Conservation (phyloP, 1,284 basidiomycete species). For the Fomitopsis betulina region DNA sequence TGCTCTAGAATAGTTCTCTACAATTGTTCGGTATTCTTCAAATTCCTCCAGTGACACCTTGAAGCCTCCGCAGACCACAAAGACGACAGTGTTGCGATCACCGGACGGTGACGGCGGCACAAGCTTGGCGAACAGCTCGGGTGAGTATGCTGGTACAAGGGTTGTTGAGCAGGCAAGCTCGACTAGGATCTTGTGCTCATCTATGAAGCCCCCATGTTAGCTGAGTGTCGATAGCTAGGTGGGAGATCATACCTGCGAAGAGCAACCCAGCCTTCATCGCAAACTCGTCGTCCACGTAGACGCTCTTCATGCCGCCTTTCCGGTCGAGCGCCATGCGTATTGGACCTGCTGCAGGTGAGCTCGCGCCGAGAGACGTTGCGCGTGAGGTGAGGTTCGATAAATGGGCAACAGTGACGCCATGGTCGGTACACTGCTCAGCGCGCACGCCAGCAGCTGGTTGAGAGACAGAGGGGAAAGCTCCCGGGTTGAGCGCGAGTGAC, state of each 20-base stretch:
- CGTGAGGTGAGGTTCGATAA: constrained; percentile 53
- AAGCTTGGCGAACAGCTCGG: constrained; percentile 46
- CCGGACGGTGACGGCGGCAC: constrained; percentile 31
- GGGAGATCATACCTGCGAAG: constrained; percentile 48
- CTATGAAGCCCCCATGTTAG: constrained; percentile 29
- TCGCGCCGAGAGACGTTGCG: constrained; percentile 69
- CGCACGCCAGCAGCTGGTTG: constrained; percentile 25
- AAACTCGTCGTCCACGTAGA: constrained; percentile 62
- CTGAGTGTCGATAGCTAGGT: too few relatives aligned
- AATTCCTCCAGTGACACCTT: constrained; percentile 57
- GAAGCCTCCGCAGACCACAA: constrained; percentile 70
- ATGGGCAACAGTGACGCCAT: constrained; percentile 49
- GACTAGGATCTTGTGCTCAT: constrained; percentile 69
- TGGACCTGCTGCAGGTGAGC: constrained; percentile 52
- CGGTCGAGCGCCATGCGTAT: constrained; percentile 61
- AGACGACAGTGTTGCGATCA: constrained; percentile 42
- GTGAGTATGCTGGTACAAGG: constrained; percentile 58
- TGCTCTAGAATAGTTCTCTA: constrained; percentile 30
- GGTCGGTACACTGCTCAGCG: constrained; percentile 32
- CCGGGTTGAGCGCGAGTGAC: constrained; percentile 55
- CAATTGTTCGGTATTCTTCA: constrained; percentile 37
- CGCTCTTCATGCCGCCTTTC: constrained; percentile 47
- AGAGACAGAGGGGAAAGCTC: constrained; percentile 24
- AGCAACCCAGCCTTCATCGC: constrained; percentile 52
- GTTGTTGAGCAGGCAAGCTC: constrained; percentile 71